Conservation (phyloP, 176 grass and related monocot genomes). For the Musa beccarii region DNA sequence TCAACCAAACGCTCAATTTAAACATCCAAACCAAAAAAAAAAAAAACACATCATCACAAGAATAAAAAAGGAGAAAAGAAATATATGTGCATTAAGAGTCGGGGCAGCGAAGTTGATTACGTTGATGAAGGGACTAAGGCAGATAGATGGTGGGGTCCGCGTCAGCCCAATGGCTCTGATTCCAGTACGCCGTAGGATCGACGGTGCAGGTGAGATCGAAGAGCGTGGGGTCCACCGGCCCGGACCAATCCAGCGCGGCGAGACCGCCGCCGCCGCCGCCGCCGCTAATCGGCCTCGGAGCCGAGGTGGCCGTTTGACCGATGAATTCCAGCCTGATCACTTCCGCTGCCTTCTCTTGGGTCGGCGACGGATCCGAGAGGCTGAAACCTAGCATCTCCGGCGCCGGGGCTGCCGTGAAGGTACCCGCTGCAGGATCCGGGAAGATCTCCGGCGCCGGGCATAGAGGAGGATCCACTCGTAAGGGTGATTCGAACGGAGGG, state of each 20-base stretch:
- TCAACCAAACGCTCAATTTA: too few relatives aligned
- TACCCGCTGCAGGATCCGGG: background rate
- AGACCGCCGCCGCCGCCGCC: background rate
- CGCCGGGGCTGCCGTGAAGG: background rate
- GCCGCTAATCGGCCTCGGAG: background rate
- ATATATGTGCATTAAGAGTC: slow-evolving; percentile 16
- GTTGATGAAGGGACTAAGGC: slow-evolving; percentile 6
- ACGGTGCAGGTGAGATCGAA: slow-evolving; percentile 25
- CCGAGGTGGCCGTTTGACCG: slow-evolving; percentile 2
- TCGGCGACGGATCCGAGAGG: slow-evolving; percentile 11
- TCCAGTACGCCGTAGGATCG: slow-evolving; percentile 24
- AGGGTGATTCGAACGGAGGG: background rate
- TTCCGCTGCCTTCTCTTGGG: background rate
- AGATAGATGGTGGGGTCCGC: slow-evolving; percentile 31
- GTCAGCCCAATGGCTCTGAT: slow-evolving; percentile 28
- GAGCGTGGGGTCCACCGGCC: slow-evolving; percentile 12
- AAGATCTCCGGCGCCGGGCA: slow-evolving; percentile 3
- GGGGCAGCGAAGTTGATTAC: background rate
- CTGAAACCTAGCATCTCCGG: slow-evolving; percentile 3
- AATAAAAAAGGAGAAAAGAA: background rate
- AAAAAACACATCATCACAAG: slow-evolving; percentile 2
- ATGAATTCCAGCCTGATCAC: background rate
- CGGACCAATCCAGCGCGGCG: slow-evolving; percentile 21
- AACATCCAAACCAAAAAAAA: background rate
- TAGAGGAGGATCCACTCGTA: background rate